Base-by-base conservation (phyloP, 768 basidiomycete species). In the Pulveroboletus sp. region DNA sequence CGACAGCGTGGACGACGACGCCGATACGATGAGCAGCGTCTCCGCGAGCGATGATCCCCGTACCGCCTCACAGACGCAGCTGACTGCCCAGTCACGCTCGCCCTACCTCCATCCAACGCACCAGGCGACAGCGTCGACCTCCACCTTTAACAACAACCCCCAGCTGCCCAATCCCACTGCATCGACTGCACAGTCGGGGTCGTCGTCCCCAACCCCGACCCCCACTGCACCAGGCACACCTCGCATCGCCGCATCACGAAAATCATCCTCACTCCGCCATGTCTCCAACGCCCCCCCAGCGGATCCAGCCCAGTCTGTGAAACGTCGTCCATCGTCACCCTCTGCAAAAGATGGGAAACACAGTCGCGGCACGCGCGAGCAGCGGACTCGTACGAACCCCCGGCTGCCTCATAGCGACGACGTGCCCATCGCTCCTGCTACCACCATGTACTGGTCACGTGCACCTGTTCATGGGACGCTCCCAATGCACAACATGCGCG, bases 391-490 rank as follows among this genome's bases (percentile, higher is more conserved):
- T 11, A 66, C 68, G 17, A 78, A 68, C 6, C 86, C 87, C 2
- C 77, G 76, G 18, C 63, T 89, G 10, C 82, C 84, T 1, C 77
- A 86, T 56, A 78, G 75, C 45, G 76, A 78, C 60, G 76, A 85
- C 37, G 79, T 73, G 6, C 73, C 78, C 44, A 71, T 71, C 31
- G 83, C 80, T 0, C 82, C 90, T 1, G 79, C 86, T 43, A 88
- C 89, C 0, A 71, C 77, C 33, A 89, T 91, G 84, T 84, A 93
- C 65, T 93, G 90, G 90, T 86, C 85, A 62, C 76, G 77, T 46
- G 90, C 90, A 0, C 88, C 90, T 0, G 85, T 88, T 17, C 86
- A 84, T 65, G 90, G 90, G 0, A 49, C 70, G 0, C 55, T 89
- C 30, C 88, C 89, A 2, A 77, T 72, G 58, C 76, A 80, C 46